A percentile compares a stretch with the other conserved stretches of the same genome.
These are phyloP conservation scores for Ceratobasidium papillatum DNA, from an alignment of 1,284 basidiomycete genomes.

Conservation along the genomic window DNA sequence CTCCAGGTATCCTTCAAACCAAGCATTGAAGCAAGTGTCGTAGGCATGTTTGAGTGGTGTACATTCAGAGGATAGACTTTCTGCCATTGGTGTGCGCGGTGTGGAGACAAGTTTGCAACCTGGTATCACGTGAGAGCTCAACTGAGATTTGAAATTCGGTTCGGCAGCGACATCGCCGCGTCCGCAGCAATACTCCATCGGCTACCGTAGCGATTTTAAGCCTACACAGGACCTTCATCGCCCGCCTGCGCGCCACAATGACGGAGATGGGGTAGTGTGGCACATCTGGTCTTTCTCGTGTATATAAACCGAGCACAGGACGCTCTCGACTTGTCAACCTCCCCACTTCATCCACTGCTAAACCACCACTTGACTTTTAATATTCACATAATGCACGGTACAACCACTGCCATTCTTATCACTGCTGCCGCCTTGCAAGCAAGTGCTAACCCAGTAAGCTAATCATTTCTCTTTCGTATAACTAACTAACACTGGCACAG, in stretches of 20 bases:
- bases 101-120: neutral
- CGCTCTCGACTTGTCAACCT: neutral
- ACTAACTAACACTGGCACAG: neutral
- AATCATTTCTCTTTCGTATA: neutral
- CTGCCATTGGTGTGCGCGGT: constrained; percentile 60
- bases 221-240: neutral
- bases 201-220: neutral
- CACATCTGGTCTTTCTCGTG: neutral
- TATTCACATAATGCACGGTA: constrained; percentile 13
- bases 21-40: constrained; percentile 93
- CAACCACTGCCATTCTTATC: constrained; percentile 17
- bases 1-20: constrained; percentile 95
- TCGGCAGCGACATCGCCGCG: neutral
- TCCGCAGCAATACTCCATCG: constrained; percentile 1
- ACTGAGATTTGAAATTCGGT: neutral
- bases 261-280: constrained; percentile 7
- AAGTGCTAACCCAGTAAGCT: constrained; percentile 26
- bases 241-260: constrained; percentile 9
- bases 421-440: constrained; percentile 17
- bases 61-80: constrained; percentile 80
- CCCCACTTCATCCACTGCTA: neutral
- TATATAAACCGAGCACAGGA: constrained; percentile 12
- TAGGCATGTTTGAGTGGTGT: constrained; percentile 90
- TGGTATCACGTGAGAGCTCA: constrained; percentile 20
- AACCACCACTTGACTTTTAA: neutral